Conservation (phyloP, 1,284 basidiomycete species). For the Earliella scabrosa region DNA sequence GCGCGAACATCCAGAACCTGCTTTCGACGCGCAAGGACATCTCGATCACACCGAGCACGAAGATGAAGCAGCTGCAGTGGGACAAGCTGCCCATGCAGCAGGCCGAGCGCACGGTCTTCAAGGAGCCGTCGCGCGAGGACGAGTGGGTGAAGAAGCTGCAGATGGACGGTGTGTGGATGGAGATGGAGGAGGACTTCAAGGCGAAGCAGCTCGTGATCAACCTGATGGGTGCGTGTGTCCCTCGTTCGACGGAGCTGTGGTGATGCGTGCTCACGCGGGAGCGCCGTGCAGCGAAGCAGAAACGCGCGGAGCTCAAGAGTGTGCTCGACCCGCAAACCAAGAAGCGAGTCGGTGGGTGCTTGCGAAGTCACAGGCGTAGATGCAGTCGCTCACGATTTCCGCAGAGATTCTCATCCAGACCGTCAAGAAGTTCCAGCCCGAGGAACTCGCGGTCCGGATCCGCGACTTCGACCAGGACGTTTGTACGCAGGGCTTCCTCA, state of each 20-base stretch:
- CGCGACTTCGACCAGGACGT: slow-evolving; percentile 84
- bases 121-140: slow-evolving; percentile 70
- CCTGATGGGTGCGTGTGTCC: slow-evolving; percentile 61
- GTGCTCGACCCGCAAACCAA: slow-evolving; percentile 91
- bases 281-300: slow-evolving; percentile 71
- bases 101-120: slow-evolving; percentile 87
- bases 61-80: slow-evolving; percentile 99
- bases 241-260: slow-evolving; percentile 19
- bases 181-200: slow-evolving; percentile 99
- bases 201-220: slow-evolving; percentile 93
- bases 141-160: slow-evolving; percentile 83
- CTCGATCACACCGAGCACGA: slow-evolving; percentile 80
- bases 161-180: slow-evolving; percentile 87
- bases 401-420: slow-evolving; percentile 90
- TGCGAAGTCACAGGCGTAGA: background rate
- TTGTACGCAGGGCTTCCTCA: slow-evolving; percentile 87
- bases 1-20: slow-evolving; percentile 57
- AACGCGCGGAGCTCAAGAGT: slow-evolving; percentile 84
- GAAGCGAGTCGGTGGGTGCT: slow-evolving; percentile 81
- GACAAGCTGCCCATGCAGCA: slow-evolving; percentile 92
- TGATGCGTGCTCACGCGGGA: background rate
- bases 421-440: slow-evolving; percentile 80
- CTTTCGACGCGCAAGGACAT: slow-evolving; percentile 83
- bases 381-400: background rate
- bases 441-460: slow-evolving; percentile 84